Base-by-base conservation (phyloP, 2,329 filamentous ascomycete species). In the Trematosphaeria pertusa region DNA sequence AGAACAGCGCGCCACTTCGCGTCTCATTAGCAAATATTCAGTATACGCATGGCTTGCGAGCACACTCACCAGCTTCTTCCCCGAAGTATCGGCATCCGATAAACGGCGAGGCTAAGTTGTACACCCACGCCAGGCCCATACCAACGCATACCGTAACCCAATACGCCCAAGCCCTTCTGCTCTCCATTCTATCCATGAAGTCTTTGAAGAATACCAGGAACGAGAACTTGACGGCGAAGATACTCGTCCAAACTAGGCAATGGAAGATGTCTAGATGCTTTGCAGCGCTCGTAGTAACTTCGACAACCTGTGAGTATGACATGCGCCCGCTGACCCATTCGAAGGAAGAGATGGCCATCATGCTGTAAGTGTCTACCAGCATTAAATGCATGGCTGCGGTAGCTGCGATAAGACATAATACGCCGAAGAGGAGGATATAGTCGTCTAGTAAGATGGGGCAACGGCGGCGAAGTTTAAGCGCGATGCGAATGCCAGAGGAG, bases 191-290 rank as follows among this genome's bases (percentile, higher is more conserved):
- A 14, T 6, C n/a, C 3, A 36, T 20, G 14, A 20, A 37, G 15
- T 36, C 6, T 26, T 21, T 12, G 26, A 43, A 37, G 31, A 28
- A 43, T n/a, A 15, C 4, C 3, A 43, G 11, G 14, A 37, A 19
- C 15, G 41, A 43, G 24, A 28, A n/a, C 22, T 43, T 43, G 19
- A 19, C n/a, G 12, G 20, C 21, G 32, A 36, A 43, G 8, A 43
- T 37, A 17, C 15, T 19, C 3, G 31, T 43, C 31, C 41, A 36
- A 11, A 37, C 10, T 4, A 43, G 22, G 41, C 32, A 37, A 5
- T 36, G 17, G 21, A 43, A 37, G 6, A 19, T 32, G 11, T 37
- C 18, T 3, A 31, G 20, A n/a, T 28, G 20, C 10, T 39, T 30
- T 28, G 12, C 12, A 12, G 24, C 12, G 7, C 24, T 28, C 14